phyloP scores from a whole-genome alignment of 768 basidiomycete species.

The Mycena crocata region DNA sequence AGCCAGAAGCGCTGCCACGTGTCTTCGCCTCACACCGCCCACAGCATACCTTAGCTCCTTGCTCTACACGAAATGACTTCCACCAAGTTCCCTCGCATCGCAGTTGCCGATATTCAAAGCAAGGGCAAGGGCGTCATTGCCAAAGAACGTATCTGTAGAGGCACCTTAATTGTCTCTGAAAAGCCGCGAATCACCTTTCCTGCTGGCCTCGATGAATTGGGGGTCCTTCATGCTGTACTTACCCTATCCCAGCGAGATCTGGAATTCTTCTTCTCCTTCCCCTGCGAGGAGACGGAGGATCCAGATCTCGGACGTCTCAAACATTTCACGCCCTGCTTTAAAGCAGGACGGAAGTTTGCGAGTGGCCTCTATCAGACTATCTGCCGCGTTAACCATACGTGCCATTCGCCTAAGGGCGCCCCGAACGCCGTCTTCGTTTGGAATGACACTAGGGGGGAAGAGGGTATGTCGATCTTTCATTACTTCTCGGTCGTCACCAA shows the following conservation, averaged over 20 bases:
- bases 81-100: constrained; percentile 9
- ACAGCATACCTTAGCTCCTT: too few relatives aligned
- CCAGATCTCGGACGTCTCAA: neutral
- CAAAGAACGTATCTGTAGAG: constrained; percentile 7
- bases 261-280: constrained; percentile 15
- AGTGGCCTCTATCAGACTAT: neutral
- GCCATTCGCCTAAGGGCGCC: neutral
- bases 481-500: neutral
- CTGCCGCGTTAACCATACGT: neutral
- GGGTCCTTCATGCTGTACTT: neutral
- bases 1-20: too few relatives aligned
- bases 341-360: neutral
- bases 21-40: too few relatives aligned
- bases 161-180: constrained; percentile 19
- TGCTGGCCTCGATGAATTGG: neutral
- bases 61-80: too few relatives aligned
- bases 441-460: neutral
- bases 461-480: neutral
- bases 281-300: neutral
- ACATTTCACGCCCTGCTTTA: constrained; percentile 6
- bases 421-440: constrained; percentile 6
- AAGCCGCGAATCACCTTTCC: constrained; percentile 14
- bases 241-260: neutral
- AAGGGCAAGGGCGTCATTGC: constrained; percentile 25
- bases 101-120: constrained; percentile 16